Percentiles rank a stretch among this genome's conserved stretches.
phyloP scores from a whole-genome alignment of 1,139 yeast genomes.

The Geotrichum macrosporum region DNA sequence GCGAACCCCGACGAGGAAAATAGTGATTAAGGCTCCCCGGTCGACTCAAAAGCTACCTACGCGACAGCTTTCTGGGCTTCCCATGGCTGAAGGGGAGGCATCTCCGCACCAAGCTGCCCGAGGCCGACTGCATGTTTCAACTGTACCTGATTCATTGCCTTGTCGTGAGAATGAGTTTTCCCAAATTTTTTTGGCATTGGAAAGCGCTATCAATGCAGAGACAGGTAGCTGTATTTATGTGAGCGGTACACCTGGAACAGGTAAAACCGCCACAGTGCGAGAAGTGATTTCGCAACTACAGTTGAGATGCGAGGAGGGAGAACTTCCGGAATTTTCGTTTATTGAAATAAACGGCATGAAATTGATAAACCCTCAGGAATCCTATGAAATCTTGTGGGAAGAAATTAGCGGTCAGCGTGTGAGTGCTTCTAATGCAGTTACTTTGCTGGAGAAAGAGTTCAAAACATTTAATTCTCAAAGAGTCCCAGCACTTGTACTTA shows the following conservation, averaged over 20 bases:
- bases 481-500: conserved; percentile 36
- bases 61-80: not conserved
- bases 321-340: conserved; percentile 58
- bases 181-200: conserved; percentile 66
- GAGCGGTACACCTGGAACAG: conserved; percentile 98
- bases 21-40: conserved; percentile 14
- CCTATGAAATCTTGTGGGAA: conserved; percentile 81
- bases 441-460: conserved; percentile 53
- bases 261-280: conserved; percentile 89
- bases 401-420: conserved; percentile 55
- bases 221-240: conserved; percentile 84
- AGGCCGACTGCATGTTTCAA: conserved; percentile 59
- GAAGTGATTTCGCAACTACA: conserved; percentile 73
- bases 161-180: conserved; percentile 86
- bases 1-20: conserved; percentile 19
- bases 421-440: conserved; percentile 59
- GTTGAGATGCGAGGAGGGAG: conserved; percentile 41
- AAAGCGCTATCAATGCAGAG: conserved; percentile 64
- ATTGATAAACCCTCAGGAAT: conserved; percentile 73
- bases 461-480: conserved; percentile 27
- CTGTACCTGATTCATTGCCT: conserved; percentile 63
- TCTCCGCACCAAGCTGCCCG: conserved; percentile 39
- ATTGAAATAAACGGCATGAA: conserved; percentile 90
- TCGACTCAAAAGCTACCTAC: conserved; percentile 4
- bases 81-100: not conserved